Evolutionary conservation across 805 yeast genomes (phyloP).

Genomic region (Yarrowia porcina): DNA sequence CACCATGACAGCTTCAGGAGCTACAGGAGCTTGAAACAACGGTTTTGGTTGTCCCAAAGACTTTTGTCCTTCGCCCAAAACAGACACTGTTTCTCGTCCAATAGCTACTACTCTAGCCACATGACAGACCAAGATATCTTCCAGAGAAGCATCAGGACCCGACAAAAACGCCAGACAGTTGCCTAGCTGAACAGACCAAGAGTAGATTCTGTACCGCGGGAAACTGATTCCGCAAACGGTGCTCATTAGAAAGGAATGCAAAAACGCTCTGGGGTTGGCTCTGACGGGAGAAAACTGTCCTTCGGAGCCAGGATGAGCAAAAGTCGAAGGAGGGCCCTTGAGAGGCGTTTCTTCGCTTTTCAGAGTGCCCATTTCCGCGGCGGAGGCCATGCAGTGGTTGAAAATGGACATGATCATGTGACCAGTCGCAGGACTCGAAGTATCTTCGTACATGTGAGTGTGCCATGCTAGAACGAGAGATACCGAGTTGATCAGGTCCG

Average conservation of each 20-base stretch:
- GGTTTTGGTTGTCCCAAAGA: conserved; percentile 13
- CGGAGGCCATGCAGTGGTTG: conserved; percentile 21
- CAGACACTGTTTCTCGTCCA: background rate
- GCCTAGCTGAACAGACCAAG: conserved; percentile 22
- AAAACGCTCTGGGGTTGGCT: conserved; percentile 10
- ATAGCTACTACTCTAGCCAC: background rate
- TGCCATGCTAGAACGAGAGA: conserved; percentile 21
- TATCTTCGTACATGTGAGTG: conserved; percentile 20
- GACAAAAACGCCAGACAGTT: conserved; percentile 20
- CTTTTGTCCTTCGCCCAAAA: conserved; percentile 14
- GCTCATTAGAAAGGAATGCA: conserved; percentile 18
- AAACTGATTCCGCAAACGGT: conserved; percentile 12
- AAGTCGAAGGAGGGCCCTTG: conserved; percentile 11
- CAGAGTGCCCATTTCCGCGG: conserved; percentile 20
- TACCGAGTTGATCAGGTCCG: background rate
- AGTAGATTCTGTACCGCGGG: conserved; percentile 17
- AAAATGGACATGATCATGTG: conserved; percentile 25
- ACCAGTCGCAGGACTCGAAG: conserved; percentile 7
- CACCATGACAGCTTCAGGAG: conserved; percentile 2
- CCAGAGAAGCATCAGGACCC: conserved; percentile 16
- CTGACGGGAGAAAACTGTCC: conserved; percentile 13
- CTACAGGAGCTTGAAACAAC: background rate
- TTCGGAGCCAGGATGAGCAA: conserved; percentile 12
- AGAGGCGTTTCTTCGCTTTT: conserved; percentile 11
- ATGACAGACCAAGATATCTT: conserved; percentile 6